Evolutionary conservation across 169 alveolate genomes (phyloP).

Genomic region (Plasmodium coatneyi): DNA sequence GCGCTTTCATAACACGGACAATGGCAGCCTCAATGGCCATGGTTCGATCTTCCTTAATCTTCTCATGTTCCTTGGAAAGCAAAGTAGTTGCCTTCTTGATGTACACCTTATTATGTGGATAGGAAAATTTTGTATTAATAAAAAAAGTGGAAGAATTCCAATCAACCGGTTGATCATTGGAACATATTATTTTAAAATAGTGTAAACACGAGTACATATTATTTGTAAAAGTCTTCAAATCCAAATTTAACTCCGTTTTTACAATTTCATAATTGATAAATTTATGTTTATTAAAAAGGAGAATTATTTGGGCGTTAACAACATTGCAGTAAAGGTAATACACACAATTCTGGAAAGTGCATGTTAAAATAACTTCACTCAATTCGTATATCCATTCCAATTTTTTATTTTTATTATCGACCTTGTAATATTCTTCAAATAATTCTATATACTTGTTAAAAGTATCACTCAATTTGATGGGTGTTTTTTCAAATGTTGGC

Average conservation of each 20-base stretch:
- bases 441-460: constrained; percentile 73
- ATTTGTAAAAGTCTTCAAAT: constrained; percentile 53
- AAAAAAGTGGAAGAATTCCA: constrained; percentile 62
- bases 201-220: constrained; percentile 59
- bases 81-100: constrained; percentile 56
- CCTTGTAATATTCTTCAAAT: constrained; percentile 80
- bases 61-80: constrained; percentile 69
- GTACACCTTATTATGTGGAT: constrained; percentile 39
- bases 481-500: constrained; percentile 80
- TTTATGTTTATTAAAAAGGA: constrained; percentile 78
- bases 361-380: constrained; percentile 78
- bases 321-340: constrained; percentile 78
- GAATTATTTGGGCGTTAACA: constrained; percentile 80
- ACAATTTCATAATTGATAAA: constrained; percentile 63
- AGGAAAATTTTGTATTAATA: constrained; percentile 36
- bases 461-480: constrained; percentile 72
- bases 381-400: constrained; percentile 85
- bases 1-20: constrained; percentile 88
- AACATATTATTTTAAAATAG: constrained; percentile 15
- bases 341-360: background rate
- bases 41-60: constrained; percentile 83
- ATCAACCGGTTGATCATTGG: constrained; percentile 25
- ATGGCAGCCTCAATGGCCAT: constrained; percentile 90
- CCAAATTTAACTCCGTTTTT: constrained; percentile 34
- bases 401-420: constrained; percentile 80